Conservation (phyloP, 345 rosid species). For the Gossypium herbaceum region DNA sequence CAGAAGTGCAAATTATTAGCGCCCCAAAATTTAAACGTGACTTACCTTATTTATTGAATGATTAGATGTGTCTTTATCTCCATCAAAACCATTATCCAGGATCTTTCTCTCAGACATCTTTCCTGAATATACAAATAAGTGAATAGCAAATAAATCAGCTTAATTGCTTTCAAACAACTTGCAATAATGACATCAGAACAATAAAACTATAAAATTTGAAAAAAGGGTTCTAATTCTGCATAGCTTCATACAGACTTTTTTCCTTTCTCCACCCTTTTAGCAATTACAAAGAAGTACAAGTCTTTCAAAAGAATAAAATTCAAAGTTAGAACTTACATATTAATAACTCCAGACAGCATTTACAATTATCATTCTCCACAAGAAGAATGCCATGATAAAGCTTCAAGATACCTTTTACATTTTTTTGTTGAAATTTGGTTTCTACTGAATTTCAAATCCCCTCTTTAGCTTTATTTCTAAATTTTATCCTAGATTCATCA, state of each 20-base stretch:
- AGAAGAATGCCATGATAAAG: not conserved
- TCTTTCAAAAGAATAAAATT: not conserved
- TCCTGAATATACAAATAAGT: constrained; percentile 23
- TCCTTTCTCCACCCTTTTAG: not conserved
- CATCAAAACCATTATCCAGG: constrained; percentile 34
- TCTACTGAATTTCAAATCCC: not conserved
- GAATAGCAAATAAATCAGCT: constrained; percentile 13
- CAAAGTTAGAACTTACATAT: not conserved
- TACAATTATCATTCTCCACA: not conserved
- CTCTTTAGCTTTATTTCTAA: not conserved
- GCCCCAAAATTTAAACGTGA: not conserved
- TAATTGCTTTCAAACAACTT: not conserved
- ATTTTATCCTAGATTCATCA: not conserved
- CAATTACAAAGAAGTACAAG: not conserved
- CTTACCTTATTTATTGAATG: constrained; percentile 36
- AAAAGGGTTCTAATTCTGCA: constrained; percentile 13
- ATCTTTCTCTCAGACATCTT: constrained; percentile 31
- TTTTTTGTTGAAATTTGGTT: not conserved
- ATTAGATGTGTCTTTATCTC: constrained; percentile 22
- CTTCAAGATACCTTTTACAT: not conserved
- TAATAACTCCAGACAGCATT: not conserved
- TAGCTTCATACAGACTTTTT: not conserved
- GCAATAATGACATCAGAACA: not conserved
- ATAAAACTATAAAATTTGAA: not conserved
- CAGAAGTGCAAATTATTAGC: not conserved